Conservation (phyloP, 2,329 filamentous ascomycete genomes). For the Aspergillus aculeatus region DNA sequence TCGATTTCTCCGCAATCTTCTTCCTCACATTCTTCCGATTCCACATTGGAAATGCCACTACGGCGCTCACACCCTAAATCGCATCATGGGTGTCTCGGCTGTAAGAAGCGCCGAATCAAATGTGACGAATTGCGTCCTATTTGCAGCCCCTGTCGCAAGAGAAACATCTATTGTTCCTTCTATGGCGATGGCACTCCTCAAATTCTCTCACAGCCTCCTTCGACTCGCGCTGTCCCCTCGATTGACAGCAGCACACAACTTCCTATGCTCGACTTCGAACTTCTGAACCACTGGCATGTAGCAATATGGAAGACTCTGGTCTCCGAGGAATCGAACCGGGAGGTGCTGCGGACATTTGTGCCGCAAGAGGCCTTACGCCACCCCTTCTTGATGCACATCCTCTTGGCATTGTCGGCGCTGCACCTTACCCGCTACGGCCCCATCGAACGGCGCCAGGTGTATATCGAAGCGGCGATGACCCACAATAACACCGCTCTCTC, state of each 20-base stretch:
- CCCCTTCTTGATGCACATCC: slow-evolving; percentile 16
- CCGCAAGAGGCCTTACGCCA: slow-evolving; percentile 7
- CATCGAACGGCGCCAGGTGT: not conserved
- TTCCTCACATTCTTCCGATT: not conserved
- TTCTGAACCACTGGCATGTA: slow-evolving; percentile 17
- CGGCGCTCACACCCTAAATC: slow-evolving; percentile 13
- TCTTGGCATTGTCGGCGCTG: slow-evolving; percentile 13
- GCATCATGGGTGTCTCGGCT: slow-evolving; percentile 15
- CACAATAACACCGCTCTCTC: slow-evolving; percentile 12
- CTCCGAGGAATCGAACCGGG: not conserved
- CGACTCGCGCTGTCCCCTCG: not conserved
- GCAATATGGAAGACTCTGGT: slow-evolving; percentile 4
- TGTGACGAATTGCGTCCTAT: slow-evolving; percentile 16
- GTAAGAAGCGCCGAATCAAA: slow-evolving; percentile 18
- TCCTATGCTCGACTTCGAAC: slow-evolving; percentile 13
- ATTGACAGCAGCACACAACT: not conserved
- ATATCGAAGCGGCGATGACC: slow-evolving; percentile 9
- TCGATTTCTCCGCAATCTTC: not conserved
- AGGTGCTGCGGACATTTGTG: slow-evolving; percentile 8
- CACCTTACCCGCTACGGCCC: slow-evolving; percentile 5
- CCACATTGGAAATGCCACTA: slow-evolving; percentile 6
- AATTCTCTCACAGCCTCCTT: not conserved
- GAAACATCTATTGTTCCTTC: slow-evolving; percentile 5
- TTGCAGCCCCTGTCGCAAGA: slow-evolving; percentile 12
- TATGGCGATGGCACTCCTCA: not conserved